These are phyloP conservation scores for Aechmea fasciata DNA, from an alignment of 176 grass and related monocot species.

Conservation along the genomic window DNA sequence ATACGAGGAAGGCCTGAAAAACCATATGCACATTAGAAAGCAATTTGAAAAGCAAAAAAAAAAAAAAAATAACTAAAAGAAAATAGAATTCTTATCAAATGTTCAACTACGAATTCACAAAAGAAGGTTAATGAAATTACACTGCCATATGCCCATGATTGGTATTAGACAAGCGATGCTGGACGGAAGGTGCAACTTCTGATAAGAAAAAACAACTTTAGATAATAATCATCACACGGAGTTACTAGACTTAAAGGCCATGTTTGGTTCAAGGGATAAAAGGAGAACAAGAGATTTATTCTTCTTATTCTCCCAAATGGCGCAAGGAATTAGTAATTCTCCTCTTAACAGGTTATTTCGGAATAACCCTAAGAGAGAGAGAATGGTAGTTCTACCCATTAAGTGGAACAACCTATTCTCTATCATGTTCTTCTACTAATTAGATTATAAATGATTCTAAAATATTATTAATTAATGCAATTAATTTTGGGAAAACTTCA, in stretches of 20 bases:
- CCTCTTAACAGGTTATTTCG: no score
- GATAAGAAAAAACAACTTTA: conserved; percentile 15
- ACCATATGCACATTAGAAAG: conserved; percentile 10
- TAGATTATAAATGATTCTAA: no score
- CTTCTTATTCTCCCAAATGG: no score
- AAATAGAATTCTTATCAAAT: background rate
- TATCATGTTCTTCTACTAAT: no score
- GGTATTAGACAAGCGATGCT: conserved; percentile 20
- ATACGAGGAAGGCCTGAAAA: conserved; percentile 30
- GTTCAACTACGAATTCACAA: background rate
- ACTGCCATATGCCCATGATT: conserved; percentile 26
- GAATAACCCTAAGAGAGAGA: no score
- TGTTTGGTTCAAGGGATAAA: no score
- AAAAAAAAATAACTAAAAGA: background rate
- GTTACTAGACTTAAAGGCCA: background rate
- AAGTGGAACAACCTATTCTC: no score
- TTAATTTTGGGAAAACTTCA: no score
- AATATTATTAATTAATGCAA: no score
- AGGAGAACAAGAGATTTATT: no score
- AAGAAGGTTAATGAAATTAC: conserved; percentile 17
- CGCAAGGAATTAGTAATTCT: no score
- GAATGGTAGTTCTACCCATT: no score
- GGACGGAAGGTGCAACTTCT: conserved; percentile 21
- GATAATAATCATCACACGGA: background rate
- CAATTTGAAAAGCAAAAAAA: background rate